Conservation (phyloP, 768 basidiomycete species). For the Termitomyces sp. region DNA sequence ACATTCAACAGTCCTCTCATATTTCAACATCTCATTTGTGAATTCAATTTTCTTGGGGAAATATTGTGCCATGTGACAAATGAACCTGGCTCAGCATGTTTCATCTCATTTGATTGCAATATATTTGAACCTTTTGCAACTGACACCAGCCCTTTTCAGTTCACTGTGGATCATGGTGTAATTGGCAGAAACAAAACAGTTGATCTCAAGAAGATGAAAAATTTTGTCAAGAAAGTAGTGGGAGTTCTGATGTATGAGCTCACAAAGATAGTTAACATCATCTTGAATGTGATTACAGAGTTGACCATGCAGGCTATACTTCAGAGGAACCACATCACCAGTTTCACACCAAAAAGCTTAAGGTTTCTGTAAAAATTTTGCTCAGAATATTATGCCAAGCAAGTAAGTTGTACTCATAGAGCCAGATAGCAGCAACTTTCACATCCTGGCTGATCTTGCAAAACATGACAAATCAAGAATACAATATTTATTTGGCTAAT, state of each 20-base stretch:
- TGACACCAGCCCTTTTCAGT: constrained; percentile 24
- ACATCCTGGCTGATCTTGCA: constrained; percentile 22
- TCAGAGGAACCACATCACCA: constrained; percentile 23
- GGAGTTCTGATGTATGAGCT: constrained; percentile 19
- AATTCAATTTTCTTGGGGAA: constrained; percentile 29
- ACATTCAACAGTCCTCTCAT: constrained; percentile 20
- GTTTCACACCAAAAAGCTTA: constrained; percentile 15
- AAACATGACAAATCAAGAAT: not conserved
- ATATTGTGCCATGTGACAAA: constrained; percentile 26
- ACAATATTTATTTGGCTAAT: not conserved
- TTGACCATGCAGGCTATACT: constrained; percentile 7
- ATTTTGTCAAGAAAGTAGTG: constrained; percentile 33
- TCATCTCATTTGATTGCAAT: constrained; percentile 31
- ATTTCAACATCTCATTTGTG: constrained; percentile 31
- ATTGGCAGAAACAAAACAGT: constrained; percentile 31
- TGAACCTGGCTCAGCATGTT: constrained; percentile 20
- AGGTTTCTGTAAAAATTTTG: constrained; percentile 11
- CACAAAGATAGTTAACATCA: constrained; percentile 22
- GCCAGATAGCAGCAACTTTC: constrained; percentile 25
- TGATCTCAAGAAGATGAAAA: constrained; percentile 19
- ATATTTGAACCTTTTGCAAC: constrained; percentile 27
- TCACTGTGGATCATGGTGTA: constrained; percentile 28
- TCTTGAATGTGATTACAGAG: constrained; percentile 11
- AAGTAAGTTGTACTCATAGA: constrained; percentile 19
- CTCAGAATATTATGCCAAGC: constrained; percentile 18